phyloP scores from a whole-genome alignment of 768 basidiomycete species.

The Agrocybe praecox region DNA sequence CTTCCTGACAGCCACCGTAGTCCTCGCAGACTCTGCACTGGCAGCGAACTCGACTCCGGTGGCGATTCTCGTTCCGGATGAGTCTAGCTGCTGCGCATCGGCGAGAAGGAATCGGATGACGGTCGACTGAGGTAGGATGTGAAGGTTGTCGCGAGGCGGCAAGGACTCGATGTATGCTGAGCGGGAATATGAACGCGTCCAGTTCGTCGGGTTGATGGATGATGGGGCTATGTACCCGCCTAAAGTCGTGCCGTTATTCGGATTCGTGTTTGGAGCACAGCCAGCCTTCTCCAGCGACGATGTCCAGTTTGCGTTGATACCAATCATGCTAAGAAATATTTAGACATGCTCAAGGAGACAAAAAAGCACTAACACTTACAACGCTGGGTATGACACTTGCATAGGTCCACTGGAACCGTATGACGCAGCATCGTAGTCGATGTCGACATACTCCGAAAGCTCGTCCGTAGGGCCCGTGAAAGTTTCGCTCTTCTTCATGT shows the following conservation, averaged over 20 bases:
- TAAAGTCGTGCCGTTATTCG: conserved; percentile 49
- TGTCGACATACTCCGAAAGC: conserved; percentile 39
- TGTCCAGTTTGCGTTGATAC: conserved; percentile 59
- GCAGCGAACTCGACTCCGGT: conserved; percentile 48
- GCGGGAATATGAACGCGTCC: conserved; percentile 66
- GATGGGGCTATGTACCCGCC: conserved; percentile 59
- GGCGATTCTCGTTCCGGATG: conserved; percentile 20
- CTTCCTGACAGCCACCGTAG: conserved; percentile 55
- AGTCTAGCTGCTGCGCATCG: conserved; percentile 41
- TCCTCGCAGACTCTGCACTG: conserved; percentile 26
- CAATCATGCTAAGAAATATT: conserved; percentile 38
- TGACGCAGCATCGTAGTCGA: conserved; percentile 41
- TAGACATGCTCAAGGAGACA: background rate
- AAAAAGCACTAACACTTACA: conserved; percentile 29
- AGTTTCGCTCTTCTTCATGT: conserved; percentile 56
- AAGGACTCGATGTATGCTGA: conserved; percentile 67
- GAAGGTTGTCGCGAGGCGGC: conserved; percentile 57
- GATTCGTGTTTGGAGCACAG: conserved; percentile 38
- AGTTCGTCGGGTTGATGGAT: conserved; percentile 63
- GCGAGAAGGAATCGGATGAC: conserved; percentile 55
- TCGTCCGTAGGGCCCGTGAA: conserved; percentile 49
- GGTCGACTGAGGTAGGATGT: conserved; percentile 56
- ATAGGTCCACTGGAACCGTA: conserved; percentile 56
- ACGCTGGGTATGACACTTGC: conserved; percentile 44
- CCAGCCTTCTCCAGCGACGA: conserved; percentile 47